Percentiles rank a stretch among this genome's conserved stretches.
These are phyloP conservation scores for Erysimum pusillum DNA, from an alignment of 441 rosid species.

Conservation along the genomic window DNA sequence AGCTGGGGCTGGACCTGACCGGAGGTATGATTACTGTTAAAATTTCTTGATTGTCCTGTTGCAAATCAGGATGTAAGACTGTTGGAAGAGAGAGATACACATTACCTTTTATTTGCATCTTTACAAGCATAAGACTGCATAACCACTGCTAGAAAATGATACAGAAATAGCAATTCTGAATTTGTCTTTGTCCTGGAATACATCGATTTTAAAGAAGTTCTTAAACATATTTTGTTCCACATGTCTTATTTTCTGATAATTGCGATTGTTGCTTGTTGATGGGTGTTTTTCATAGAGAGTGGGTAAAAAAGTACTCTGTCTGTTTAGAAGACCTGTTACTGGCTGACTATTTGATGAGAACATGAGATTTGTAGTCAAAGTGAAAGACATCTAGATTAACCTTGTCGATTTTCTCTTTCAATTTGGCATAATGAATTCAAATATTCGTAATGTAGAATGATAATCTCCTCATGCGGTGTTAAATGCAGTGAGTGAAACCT, in stretches of 20 bases:
- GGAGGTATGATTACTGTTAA: conserved; percentile 64
- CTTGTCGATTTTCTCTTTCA: conserved; percentile 41
- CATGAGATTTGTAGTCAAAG: neutral
- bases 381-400: conserved; percentile 43
- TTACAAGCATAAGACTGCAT: neutral
- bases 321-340: conserved; percentile 6
- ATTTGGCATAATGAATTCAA: conserved; percentile 52
- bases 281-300: conserved; percentile 7
- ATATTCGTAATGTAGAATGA: conserved; percentile 49
- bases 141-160: neutral
- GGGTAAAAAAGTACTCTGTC: neutral
- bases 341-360: neutral
- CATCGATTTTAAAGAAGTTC: neutral
- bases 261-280: conserved; percentile 7
- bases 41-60: conserved; percentile 19
- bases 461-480: conserved; percentile 43
- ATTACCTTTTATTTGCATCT: neutral
- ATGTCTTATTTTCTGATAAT: conserved; percentile 18
- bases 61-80: conserved; percentile 15
- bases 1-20: conserved; percentile 86
- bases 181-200: neutral
- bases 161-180: neutral
- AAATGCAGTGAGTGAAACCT: conserved; percentile 48
- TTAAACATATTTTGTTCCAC: neutral
- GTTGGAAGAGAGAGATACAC: neutral